Evolutionary conservation across 2,329 filamentous ascomycete genomes (phyloP).

Genomic region (Orbilia ellipsospora): DNA sequence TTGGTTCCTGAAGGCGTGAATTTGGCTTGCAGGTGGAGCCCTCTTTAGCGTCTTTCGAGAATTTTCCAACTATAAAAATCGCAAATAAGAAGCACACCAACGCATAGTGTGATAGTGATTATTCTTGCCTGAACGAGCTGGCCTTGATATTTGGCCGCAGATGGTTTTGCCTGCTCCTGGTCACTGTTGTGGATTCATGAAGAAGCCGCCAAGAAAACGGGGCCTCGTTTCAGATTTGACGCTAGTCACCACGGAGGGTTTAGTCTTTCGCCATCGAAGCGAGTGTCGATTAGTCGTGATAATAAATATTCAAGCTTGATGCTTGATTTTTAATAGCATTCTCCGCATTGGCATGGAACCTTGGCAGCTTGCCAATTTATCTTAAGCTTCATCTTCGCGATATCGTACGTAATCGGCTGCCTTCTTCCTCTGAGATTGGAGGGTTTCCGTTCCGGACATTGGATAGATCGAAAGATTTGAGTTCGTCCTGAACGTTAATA

Average conservation of each 20-base stretch:
- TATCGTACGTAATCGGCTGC: too few species aligned
- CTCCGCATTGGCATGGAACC: too few species aligned
- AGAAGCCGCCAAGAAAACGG: constrained; percentile 44
- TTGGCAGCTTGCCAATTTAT: too few species aligned
- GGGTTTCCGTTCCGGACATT: too few species aligned
- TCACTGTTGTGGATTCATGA: not conserved
- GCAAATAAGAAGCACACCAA: constrained; percentile 13
- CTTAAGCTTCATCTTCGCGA: too few species aligned
- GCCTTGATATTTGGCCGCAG: too few species aligned
- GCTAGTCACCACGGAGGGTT: constrained; percentile 43
- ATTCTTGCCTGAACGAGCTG: constrained; percentile 19
- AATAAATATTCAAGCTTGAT: too few species aligned
- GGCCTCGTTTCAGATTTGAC: constrained; percentile 54
- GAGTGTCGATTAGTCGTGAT: too few species aligned
- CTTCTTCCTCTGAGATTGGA: too few species aligned
- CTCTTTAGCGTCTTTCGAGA: constrained; percentile 53
- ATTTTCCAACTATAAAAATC: constrained; percentile 55
- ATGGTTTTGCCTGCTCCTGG: not conserved
- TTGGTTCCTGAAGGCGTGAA: constrained; percentile 55
- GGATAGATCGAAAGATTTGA: too few species aligned
- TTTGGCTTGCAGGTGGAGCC: constrained; percentile 51
- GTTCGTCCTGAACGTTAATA: too few species aligned
- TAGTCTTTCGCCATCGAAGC: constrained; percentile 19
- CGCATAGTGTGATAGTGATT: constrained; percentile 36
- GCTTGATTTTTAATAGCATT: too few species aligned